phyloP scores from a whole-genome alignment of 2,329 filamentous ascomycete species.

The Orbilia blumenaviensis region DNA sequence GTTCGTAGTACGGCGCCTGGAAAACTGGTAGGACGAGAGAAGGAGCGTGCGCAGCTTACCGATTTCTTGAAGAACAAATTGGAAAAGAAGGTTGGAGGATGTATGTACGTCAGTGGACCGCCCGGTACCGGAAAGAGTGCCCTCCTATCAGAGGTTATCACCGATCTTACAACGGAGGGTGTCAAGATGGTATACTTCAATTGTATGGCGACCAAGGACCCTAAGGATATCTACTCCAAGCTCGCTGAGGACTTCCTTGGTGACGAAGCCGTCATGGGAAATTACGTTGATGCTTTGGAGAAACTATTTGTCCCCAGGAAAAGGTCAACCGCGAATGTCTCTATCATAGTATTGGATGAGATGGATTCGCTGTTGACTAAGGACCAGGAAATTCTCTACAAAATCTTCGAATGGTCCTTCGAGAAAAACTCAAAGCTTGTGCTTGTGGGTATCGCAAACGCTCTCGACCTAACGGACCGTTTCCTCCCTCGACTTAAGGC shows the following conservation, averaged over 20 bases:
- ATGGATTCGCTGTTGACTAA: conserved; percentile 92
- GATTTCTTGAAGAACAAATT: conserved; percentile 55
- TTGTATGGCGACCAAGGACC: conserved; percentile 94
- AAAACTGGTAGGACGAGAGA: conserved; percentile 79
- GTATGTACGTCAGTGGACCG: conserved; percentile 92
- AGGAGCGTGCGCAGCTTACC: conserved; percentile 62
- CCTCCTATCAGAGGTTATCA: conserved; percentile 81
- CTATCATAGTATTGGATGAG: conserved; percentile 90
- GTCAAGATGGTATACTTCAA: conserved; percentile 77
- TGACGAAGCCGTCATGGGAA: conserved; percentile 54
- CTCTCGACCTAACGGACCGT: conserved; percentile 91
- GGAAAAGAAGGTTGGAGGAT: conserved; percentile 66
- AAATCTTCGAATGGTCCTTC: conserved; percentile 95
- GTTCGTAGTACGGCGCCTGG: conserved; percentile 78
- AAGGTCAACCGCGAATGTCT: conserved; percentile 68
- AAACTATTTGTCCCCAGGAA: conserved; percentile 71
- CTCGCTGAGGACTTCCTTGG: conserved; percentile 73
- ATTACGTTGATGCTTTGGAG: conserved; percentile 68
- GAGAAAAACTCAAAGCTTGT: conserved; percentile 80
- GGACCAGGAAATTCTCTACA: conserved; percentile 88
- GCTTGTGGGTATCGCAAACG: conserved; percentile 93
- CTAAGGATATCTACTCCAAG: conserved; percentile 82
- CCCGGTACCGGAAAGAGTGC: conserved; percentile 97
- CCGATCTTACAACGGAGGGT: conserved; percentile 66
- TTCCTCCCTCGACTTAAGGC: conserved; percentile 93